phyloP scores from a whole-genome alignment of 805 yeast genomes.

The Metschnikowia kofuensis region DNA sequence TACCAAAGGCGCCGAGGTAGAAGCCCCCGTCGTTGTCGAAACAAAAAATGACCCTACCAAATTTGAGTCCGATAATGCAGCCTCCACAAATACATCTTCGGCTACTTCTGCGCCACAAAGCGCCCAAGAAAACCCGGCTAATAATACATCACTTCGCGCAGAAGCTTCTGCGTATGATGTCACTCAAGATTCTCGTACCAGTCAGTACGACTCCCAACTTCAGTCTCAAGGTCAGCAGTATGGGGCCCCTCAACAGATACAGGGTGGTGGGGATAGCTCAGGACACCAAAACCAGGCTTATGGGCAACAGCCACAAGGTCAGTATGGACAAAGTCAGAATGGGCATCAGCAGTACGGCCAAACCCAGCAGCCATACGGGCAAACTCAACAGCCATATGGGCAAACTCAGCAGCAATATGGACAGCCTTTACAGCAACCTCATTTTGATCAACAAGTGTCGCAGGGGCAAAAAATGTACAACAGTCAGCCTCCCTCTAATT shows the following conservation, averaged over 20 bases:
- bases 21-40: not conserved
- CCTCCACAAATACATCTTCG: too few relatives aligned
- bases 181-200: not conserved
- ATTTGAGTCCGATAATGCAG: too few relatives aligned
- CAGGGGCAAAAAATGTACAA: constrained; percentile 14
- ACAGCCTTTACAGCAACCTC: constrained; percentile 13
- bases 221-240: constrained; percentile 1
- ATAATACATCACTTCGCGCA: not conserved
- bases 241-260: not conserved
- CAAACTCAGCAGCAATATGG: constrained; percentile 12
- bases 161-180: not conserved
- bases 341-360: constrained; percentile 3
- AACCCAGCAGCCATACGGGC: too few relatives aligned
- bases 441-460: constrained; percentile 11
- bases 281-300: not conserved
- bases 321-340: constrained; percentile 3
- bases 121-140: too few relatives aligned
- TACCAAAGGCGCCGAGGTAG: constrained; percentile 7
- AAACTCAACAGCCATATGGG: constrained; percentile 1
- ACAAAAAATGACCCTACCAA: constrained; percentile 1
- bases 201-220: not conserved
- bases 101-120: too few relatives aligned
- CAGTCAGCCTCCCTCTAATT: constrained; percentile 22
- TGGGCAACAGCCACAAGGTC: constrained; percentile 3
- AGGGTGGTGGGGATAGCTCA: not conserved